Evolutionary conservation across 1,284 basidiomycete genomes (phyloP).

Genomic region (Acaromyces ingoldii): DNA sequence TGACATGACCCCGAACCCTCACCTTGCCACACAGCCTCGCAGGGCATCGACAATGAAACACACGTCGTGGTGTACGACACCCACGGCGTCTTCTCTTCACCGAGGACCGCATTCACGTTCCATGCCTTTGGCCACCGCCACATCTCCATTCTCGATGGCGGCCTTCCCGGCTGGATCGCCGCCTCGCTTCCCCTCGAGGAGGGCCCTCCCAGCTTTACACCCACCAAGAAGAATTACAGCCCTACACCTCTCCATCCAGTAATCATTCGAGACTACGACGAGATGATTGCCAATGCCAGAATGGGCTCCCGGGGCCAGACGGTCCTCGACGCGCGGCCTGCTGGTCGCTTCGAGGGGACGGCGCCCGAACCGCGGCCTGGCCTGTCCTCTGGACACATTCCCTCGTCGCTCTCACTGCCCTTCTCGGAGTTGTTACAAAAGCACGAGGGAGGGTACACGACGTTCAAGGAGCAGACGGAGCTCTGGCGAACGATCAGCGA

Average conservation of each 20-base stretch:
- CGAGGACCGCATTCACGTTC: conserved; percentile 54
- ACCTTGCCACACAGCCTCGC: not conserved
- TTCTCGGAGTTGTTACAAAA: conserved; percentile 71
- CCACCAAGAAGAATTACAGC: conserved; percentile 1
- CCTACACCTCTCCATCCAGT: not conserved
- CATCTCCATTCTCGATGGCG: conserved; percentile 45
- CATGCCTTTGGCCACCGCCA: conserved; percentile 38
- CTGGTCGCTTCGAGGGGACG: conserved; percentile 64
- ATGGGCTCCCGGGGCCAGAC: conserved; percentile 61
- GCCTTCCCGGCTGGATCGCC: conserved; percentile 42
- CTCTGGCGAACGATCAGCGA: conserved; percentile 58
- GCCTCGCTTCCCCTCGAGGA: conserved; percentile 25
- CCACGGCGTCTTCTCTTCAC: conserved; percentile 6
- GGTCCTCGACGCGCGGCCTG: conserved; percentile 80
- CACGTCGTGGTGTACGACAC: conserved; percentile 9
- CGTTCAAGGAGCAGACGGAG: conserved; percentile 44
- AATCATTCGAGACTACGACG: conserved; percentile 68
- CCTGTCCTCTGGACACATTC: conserved; percentile 87
- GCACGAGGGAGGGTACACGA: conserved; percentile 44
- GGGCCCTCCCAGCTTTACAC: not conserved
- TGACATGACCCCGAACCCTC: conserved; percentile 4
- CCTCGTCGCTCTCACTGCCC: conserved; percentile 75
- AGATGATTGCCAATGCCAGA: conserved; percentile 70
- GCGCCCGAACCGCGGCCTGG: conserved; percentile 85
- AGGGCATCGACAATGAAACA: not conserved